A percentile compares a stretch with the other conserved stretches of the same genome.
Evolutionary conservation across 1,284 basidiomycete genomes (phyloP).

Genomic region (Bjerkandera adusta): DNA sequence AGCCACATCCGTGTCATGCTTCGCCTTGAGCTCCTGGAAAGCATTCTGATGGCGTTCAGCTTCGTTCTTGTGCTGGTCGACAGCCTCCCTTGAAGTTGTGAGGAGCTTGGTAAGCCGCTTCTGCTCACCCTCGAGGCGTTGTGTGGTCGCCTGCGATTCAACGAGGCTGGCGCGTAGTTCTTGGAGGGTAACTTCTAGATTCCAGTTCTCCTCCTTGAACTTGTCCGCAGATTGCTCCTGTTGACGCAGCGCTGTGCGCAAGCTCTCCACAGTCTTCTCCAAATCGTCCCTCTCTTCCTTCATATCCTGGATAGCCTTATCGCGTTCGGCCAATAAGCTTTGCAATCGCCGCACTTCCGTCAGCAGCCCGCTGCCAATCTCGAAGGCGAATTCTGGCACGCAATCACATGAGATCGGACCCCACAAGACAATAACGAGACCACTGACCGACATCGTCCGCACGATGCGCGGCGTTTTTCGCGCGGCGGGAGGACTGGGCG

Average conservation of each 20-base stretch:
- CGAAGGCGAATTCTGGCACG: constrained; percentile 85
- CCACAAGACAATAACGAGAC: background rate
- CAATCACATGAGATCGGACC: constrained; percentile 1
- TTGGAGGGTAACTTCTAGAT: constrained; percentile 91
- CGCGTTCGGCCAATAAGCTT: constrained; percentile 81
- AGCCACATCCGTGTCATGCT: constrained; percentile 93
- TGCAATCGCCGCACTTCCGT: constrained; percentile 89
- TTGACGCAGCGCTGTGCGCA: constrained; percentile 66
- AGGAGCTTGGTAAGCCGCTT: constrained; percentile 80
- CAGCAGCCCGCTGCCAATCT: constrained; percentile 89
- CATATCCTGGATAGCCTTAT: constrained; percentile 85
- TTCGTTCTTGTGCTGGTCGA: constrained; percentile 87
- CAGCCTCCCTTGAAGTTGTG: constrained; percentile 69
- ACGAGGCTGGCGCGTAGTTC: constrained; percentile 76
- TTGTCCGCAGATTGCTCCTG: constrained; percentile 75
- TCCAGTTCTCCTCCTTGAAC: constrained; percentile 98
- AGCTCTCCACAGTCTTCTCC: constrained; percentile 70
- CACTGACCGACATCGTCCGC: constrained; percentile 80
- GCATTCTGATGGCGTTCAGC: constrained; percentile 69
- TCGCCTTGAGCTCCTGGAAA: constrained; percentile 77
- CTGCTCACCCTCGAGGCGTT: constrained; percentile 80
- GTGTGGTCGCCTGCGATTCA: constrained; percentile 63
- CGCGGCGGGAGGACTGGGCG: constrained; percentile 73
- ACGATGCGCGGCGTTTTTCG: constrained; percentile 83
- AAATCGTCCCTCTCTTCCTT: constrained; percentile 86